Base-by-base conservation (phyloP, 2,329 filamentous ascomycete species). In the Hypoxylon sp. region DNA sequence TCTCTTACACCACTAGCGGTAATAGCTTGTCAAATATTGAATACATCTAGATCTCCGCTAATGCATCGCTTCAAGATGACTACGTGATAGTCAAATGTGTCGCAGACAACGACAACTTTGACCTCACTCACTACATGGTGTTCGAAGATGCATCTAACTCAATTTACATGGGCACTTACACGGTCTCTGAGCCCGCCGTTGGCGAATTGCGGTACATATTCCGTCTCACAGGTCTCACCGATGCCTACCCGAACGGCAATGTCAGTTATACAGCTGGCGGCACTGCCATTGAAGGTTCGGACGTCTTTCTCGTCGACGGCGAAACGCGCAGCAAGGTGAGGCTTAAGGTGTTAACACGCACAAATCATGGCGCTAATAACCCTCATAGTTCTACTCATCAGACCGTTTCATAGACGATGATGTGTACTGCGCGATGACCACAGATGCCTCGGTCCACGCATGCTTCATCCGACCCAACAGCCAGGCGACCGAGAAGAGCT, bases 321-420 rank as follows among this genome's bases (percentile, higher is more conserved):
- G 78, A 88, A 69, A 88, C 86, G 0, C 82, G 87, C 41, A 85
- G 82, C 77, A 89, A 89, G 51, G 67, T 70, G 12, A 37, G 55
- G n/a, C n/a, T 19, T n/a, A n/a, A 2, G 23, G 16, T 27, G 1
- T 14, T 45, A 6, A 12, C 9, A 32, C 29, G 9, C 9, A 29
- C 12, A 4, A 29, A 16, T 11, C 6, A 7, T 12, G 1, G 8
- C 41, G 37, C 54, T 68, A 37, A 68, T 32, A 32, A 7, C 12
- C 3, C 16, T 5, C 23, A 21, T n/a, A 70, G 75, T 89, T 89
- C 78, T 89, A 87, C 75, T 87, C 84, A 0, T 85, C 84, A 27
- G 80, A 88, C 61, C 82, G 86, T 21, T 88, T 88, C 73, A 88
- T 89, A 63, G 87, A 89, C 61, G 85, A 89, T 67, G 75, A 81